phyloP scores from a whole-genome alignment of 495 filamentous ascomycete genomes.

The Annulohypoxylon moriforme region DNA sequence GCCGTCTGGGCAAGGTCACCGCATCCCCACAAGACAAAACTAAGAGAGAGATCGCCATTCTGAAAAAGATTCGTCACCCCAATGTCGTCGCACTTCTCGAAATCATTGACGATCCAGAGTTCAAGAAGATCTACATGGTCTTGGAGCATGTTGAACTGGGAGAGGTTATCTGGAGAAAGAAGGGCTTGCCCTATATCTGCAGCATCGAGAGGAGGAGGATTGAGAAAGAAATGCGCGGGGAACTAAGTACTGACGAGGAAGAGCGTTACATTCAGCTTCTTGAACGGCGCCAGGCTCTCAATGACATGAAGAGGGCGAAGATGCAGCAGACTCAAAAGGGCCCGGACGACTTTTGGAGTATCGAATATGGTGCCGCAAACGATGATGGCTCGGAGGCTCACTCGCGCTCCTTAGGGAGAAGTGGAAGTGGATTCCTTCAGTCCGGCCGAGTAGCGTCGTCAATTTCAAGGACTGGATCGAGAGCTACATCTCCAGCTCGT shows the following conservation, averaged over 20 bases:
- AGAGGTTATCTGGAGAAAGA: constrained; percentile 92
- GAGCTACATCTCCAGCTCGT: constrained; percentile 56
- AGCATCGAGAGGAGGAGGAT: constrained; percentile 82
- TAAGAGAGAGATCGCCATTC: constrained; percentile 94
- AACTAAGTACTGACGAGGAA: constrained; percentile 70
- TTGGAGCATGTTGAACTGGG: constrained; percentile 93
- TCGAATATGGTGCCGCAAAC: constrained; percentile 80
- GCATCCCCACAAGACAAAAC: constrained; percentile 86
- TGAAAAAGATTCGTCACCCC: constrained; percentile 96
- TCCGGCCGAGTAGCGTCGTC: constrained; percentile 40
- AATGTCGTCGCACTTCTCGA: constrained; percentile 95
- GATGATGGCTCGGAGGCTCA: constrained; percentile 63
- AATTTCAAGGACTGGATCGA: constrained; percentile 51
- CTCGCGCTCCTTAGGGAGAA: constrained; percentile 49
- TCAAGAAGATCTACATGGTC: constrained; percentile 98
- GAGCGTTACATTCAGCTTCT: constrained; percentile 68
- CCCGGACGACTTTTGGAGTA: constrained; percentile 76
- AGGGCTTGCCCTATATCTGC: constrained; percentile 81
- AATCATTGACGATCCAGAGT: constrained; percentile 95
- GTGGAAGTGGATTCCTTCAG: constrained; percentile 42
- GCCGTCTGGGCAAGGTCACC: constrained; percentile 80
- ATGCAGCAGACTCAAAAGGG: constrained; percentile 52
- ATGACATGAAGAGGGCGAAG: constrained; percentile 66
- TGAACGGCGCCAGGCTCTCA: constrained; percentile 65
- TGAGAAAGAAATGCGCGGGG: constrained; percentile 74